A percentile compares a stretch with the other conserved stretches of the same genome.
phyloP scores from a whole-genome alignment of 2,329 filamentous ascomycete species.

The Arachnomyces sp. region DNA sequence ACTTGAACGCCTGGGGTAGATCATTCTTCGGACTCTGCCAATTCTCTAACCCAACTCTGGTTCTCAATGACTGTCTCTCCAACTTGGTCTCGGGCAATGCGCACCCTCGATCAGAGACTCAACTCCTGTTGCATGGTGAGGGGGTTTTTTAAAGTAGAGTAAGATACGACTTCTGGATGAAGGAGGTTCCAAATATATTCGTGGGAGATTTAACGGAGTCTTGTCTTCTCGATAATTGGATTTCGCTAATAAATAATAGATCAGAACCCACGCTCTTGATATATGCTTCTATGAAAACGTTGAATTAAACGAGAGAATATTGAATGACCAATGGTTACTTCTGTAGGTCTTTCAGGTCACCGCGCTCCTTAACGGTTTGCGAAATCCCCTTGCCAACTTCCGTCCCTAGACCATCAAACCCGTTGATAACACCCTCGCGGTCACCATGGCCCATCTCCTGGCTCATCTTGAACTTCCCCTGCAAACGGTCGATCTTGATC shows the following conservation, averaged over 20 bases:
- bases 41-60: conserved; percentile 80
- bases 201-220: too few species aligned
- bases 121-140: conserved; percentile 91
- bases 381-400: conserved; percentile 32
- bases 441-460: conserved; percentile 52
- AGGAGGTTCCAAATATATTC: too few species aligned
- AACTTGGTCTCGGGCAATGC: conserved; percentile 72
- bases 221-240: too few species aligned
- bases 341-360: conserved; percentile 15
- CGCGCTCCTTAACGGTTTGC: conserved; percentile 26
- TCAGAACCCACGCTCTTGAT: too few species aligned
- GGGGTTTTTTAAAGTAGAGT: conserved; percentile 40
- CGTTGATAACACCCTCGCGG: conserved; percentile 49
- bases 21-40: conserved; percentile 77
- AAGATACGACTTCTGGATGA: too few species aligned
- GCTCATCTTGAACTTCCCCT: conserved; percentile 62
- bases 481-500: conserved; percentile 47
- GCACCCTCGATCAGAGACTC: conserved; percentile 92
- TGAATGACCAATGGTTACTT: too few species aligned
- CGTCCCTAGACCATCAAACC: conserved; percentile 43
- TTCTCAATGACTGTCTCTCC: conserved; percentile 63
- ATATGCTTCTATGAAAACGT: too few species aligned
- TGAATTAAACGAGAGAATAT: too few species aligned
- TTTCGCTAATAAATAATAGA: too few species aligned
- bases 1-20: conserved; percentile 58